Evolutionary conservation across 257 asterid species (phyloP).

Genomic region (Pogostemon cablin): DNA sequence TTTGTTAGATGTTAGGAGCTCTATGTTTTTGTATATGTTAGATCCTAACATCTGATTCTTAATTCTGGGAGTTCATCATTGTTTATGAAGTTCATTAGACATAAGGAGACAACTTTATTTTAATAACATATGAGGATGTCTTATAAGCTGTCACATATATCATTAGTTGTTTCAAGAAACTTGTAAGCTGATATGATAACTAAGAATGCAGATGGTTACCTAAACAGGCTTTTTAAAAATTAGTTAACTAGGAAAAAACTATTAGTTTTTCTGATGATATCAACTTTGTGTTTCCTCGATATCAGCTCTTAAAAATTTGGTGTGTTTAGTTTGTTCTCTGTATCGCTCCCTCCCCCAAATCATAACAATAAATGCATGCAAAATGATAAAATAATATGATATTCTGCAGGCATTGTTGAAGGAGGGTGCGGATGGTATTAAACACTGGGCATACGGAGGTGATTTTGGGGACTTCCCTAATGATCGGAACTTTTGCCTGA

Average conservation of each 20-base stretch:
- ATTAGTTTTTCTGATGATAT: not conserved
- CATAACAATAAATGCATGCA: not conserved
- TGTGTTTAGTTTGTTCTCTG: no score
- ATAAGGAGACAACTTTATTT: not conserved
- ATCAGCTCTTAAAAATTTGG: not conserved
- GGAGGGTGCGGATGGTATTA: slow-evolving; percentile 67
- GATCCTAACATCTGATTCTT: slow-evolving; percentile 5
- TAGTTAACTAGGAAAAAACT: not conserved
- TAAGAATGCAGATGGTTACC: not conserved
- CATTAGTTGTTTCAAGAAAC: slow-evolving; percentile 1
- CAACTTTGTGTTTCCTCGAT: slow-evolving; percentile 3
- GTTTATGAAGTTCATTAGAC: not conserved
- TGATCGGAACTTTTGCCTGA: slow-evolving; percentile 88
- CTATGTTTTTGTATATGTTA: not conserved
- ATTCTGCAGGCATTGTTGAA: slow-evolving; percentile 66
- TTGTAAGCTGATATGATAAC: not conserved
- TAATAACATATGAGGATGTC: not conserved
- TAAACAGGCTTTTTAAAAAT: not conserved
- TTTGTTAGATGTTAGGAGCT: not conserved
- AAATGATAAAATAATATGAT: not conserved
- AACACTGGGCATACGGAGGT: slow-evolving; percentile 98
- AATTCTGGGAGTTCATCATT: not conserved
- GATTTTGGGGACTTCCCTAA: slow-evolving; percentile 93
- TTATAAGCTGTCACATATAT: not conserved
- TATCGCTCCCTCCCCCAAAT: no score